Base-by-base conservation (phyloP, 257 asterid genomes). In the Nicotiana paniculata region DNA sequence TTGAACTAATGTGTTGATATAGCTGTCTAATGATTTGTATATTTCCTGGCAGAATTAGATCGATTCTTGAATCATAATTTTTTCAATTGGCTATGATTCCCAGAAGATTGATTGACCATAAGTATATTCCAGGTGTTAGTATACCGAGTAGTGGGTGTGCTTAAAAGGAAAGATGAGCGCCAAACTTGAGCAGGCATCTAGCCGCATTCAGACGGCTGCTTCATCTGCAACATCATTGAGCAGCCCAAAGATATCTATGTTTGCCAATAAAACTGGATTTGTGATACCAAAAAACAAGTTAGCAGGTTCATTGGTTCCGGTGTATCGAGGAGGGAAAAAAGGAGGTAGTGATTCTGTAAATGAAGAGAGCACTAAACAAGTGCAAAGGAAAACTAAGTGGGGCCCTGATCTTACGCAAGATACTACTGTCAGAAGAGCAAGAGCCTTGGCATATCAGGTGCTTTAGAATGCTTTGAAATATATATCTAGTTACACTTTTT, bases 401-500 rank as follows among this genome's bases (percentile, higher is more conserved):
- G 99, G 96, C 69, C 93, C 95, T 79, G 98, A 94, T 89, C 89
- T 89, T 51, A 86, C 93, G 18, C 85, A 86, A 84, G 99, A 93
- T 85, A 53, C 91, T 64, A 82, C 95, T 81, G 96, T 93, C 74
- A 89, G 93, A 77, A 96, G 88, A 89, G 97, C 92, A 82, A 91
- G 96, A 87, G 92, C 96, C 72, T 82, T 83, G 83, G 98, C 98
- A 3, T 96, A 93, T 89, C 96, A 94, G 99, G 99, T 93, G 89
- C 76, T 61, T 64, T 1, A 61, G 59, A 72, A 77, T 79, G 51
- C 24, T 33, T 43, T 78, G 33, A 43, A 61, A 55, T 28, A 15
- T 58, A 69, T 64, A 39, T 4, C 61, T 46, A 6, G 18, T 68
- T 17, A 64, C 82, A 9, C 64, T 43, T 48, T 64, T 17, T 3